Conservation (phyloP, 106 monocot species). For the Posidonia australis region DNA sequence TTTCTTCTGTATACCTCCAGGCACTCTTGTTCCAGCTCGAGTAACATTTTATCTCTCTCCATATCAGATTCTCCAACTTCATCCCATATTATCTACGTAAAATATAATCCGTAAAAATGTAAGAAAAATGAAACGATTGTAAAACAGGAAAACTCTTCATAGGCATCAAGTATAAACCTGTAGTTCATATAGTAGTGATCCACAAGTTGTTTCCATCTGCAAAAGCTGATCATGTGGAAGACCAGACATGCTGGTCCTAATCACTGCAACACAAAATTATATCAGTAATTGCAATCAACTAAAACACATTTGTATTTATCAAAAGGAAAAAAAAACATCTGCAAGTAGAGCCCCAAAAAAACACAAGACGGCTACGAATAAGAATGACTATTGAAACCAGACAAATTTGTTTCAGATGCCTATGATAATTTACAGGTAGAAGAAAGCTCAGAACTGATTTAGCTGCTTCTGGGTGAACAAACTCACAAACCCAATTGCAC, state of each 20-base stretch:
- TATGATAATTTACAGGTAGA: no score
- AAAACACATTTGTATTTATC: not conserved
- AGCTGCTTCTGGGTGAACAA: no score
- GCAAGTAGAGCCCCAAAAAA: not conserved
- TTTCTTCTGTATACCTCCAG: constrained; percentile 61
- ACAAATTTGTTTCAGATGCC: no score
- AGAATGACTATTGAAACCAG: no score
- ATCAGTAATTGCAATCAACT: not conserved
- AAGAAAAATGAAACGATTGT: not conserved
- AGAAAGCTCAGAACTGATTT: no score
- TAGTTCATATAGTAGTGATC: constrained; percentile 25
- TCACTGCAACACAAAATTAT: not conserved
- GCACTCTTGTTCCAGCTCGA: constrained; percentile 70
- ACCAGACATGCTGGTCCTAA: constrained; percentile 9
- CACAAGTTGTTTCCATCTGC: constrained; percentile 30
- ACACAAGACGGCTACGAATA: no score
- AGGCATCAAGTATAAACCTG: constrained; percentile 11
- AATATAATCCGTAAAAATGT: not conserved
- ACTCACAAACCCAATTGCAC: no score
- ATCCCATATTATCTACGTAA: constrained; percentile 49
- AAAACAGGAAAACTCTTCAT: not conserved
- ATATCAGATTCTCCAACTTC: constrained; percentile 58
- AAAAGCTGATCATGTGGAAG: constrained; percentile 12
- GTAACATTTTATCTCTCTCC: constrained; percentile 57
- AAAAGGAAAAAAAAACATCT: not conserved